Base-by-base conservation (phyloP, 768 basidiomycete genomes). In the Macrolepiota dolichaula region DNA sequence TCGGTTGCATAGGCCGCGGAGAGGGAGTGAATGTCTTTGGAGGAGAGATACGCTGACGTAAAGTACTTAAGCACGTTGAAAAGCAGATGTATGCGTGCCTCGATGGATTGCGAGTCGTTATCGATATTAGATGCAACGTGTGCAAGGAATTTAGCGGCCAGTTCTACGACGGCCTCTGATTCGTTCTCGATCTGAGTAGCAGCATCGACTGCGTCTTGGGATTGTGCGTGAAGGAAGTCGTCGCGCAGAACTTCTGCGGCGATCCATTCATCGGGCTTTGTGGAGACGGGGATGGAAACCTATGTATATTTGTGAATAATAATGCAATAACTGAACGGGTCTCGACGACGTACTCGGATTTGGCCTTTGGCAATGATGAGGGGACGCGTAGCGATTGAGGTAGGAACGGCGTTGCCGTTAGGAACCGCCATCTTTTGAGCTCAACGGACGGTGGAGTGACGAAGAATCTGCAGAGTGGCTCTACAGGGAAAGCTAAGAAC, bases 221-320 rank as follows among this genome's bases (percentile, higher is more conserved):
- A 79, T 70, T 85, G 84, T 58, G 81, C 73, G 73, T 92, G 85
- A 59, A 81, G 75, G 72, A 96, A 98, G 62, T 95, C 92, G 69
- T 97, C 94, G 69, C 91, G 81, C 60, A 96, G 85, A 69, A 95
- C 86, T 77, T 96, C 94, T 55, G 95, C 94, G 57, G 87, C 84
- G 70, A 94, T 92, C 95, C 96, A 97, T 74, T 93, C 86, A 73
- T 94, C 86, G 65, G 79, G 64, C 40, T 79, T 76, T n/a, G 91
- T 87, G 50, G 93, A 88, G 61, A 97, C 91, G 50, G 92, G 94
- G 73, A 98, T 87, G 64, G 91, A 88, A 63, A 96, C 74, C 92
- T 94, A 65, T 13, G 19, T 27, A 66, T 52, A 46, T 36, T 59
- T 59, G 37, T 38, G 51, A 60, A 50, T 29, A 57, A 51, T 37